A percentile compares a stretch with the other conserved stretches of the same genome.
Conservation (phyloP, 495 filamentous ascomycete species). For the Pseudevernia furfuracea region DNA sequence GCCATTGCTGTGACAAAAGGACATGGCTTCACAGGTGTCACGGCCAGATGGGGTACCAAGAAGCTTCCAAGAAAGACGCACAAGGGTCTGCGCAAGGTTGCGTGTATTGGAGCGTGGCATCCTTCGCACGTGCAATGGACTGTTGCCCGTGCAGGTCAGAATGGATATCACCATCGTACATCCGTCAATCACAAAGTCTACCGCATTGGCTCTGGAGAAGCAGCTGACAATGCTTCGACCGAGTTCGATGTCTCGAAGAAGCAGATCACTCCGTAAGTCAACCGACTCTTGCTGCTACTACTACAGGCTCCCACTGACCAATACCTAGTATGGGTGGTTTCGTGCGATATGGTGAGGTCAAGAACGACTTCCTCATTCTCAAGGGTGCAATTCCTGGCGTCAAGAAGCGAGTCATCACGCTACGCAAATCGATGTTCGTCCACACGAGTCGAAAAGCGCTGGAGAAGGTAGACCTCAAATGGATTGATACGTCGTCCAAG, state of each 20-base stretch:
- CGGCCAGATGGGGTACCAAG: slow-evolving; percentile 98
- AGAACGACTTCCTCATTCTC: slow-evolving; percentile 98
- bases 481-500: slow-evolving; percentile 99
- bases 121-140: slow-evolving; percentile 99
- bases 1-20: slow-evolving; percentile 99
- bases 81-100: slow-evolving; percentile 99
- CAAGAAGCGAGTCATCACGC: slow-evolving; percentile 99
- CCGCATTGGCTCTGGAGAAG: slow-evolving; percentile 86
- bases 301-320: slow-evolving; percentile 30
- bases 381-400: slow-evolving; percentile 97
- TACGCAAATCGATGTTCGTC: slow-evolving; percentile 97
- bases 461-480: slow-evolving; percentile 99
- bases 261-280: slow-evolving; percentile 94
- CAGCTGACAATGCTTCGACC: slow-evolving; percentile 85
- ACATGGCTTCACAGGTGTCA: slow-evolving; percentile 97
- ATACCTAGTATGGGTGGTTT: slow-evolving; percentile 83
- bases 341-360: slow-evolving; percentile 97
- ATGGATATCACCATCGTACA: slow-evolving; percentile 99
- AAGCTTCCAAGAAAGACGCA: slow-evolving; percentile 99
- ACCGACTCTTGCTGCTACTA: neutral
- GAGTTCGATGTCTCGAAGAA: slow-evolving; percentile 98
- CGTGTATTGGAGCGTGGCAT: slow-evolving; percentile 99
- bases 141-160: slow-evolving; percentile 99
- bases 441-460: slow-evolving; percentile 90
- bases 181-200: slow-evolving; percentile 99